Base-by-base conservation (phyloP, 2,329 filamentous ascomycete species). In the Cladobotryum protrusum region DNA sequence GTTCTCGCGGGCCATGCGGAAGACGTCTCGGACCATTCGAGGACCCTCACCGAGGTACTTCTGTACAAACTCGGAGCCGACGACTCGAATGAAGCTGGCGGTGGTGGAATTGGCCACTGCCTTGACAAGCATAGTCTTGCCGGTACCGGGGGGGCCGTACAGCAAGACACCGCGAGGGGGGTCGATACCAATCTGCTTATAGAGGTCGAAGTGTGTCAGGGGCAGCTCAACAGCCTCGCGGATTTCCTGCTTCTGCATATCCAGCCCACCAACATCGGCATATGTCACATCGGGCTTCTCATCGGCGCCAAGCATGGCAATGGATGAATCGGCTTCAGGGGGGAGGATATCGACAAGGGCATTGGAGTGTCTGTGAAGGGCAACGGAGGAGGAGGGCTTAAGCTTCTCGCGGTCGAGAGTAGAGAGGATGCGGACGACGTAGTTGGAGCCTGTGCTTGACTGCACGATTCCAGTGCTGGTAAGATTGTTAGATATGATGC, bases 221-320 rank as follows among this genome's bases (percentile, higher is more conserved):
- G 93, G 93, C 57, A 99, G 78, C 77, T 99, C 93, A 48, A 99
- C 93, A 11, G 93, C 93, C 73, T 99, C 93, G 58, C 93, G 82
- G 57, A 99, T 99, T 72, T 99, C 93, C 74, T 99, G 93, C 77
- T 99, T 99, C 74, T 99, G 93, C 93, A 99, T 99, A 64, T 99
- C 93, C 58, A 97, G 74, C 44, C 93, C 93, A 76, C 93, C 93
- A 54, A 99, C 93, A 69, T 99, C 93, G 55, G 91, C 92, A 63
- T 99, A 99, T 40, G 91, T 95, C 53, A 99, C 89, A 69, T 99
- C 93, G 33, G 93, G 93, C 79, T 97, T 99, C 80, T 99, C 93
- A 64, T 96, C 88, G 50, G 86, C 81, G 54, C 92, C 92, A 48
- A 99, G 81, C 93, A 99, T 99, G 57, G 93, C 93, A 67, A 99